Percentiles rank a stretch among this genome's conserved stretches.
Evolutionary conservation across 1,139 yeast species (phyloP).

Genomic region (Sugiyamaella pinicola): DNA sequence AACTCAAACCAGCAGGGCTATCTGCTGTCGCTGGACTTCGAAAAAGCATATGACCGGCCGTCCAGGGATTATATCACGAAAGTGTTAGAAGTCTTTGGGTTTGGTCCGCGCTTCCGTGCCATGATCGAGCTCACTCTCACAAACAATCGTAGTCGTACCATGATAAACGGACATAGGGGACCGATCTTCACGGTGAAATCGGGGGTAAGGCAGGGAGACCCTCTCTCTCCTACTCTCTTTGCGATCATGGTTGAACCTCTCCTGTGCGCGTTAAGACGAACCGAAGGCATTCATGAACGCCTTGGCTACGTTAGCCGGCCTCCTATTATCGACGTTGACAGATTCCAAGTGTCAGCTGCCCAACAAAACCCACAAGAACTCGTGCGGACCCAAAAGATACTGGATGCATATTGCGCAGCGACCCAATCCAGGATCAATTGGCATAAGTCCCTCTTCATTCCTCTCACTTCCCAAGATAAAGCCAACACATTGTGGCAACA

Average conservation of each 20-base stretch:
- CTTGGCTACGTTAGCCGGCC: neutral
- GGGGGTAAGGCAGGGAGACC: constrained; percentile 1
- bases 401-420: neutral
- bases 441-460: neutral
- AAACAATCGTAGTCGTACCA: neutral
- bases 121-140: neutral
- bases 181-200: neutral
- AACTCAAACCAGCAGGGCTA: neutral
- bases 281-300: neutral
- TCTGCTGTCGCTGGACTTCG: neutral
- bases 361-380: neutral
- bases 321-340: neutral
- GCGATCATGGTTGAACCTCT: constrained; percentile 2
- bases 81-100: neutral
- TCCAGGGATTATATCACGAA: neutral
- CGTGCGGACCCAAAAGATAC: neutral
- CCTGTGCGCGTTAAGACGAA: neutral
- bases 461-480: neutral
- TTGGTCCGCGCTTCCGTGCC: neutral
- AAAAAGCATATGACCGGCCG: constrained; percentile 2
- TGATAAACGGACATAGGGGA: neutral
- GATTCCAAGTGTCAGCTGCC: neutral
- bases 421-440: neutral
- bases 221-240: neutral
- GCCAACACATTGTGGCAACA: neutral